Percentiles rank a stretch among this genome's conserved stretches.
Conservation (phyloP, 1,139 yeast genomes). For the Citeromyces hawaiiensis region DNA sequence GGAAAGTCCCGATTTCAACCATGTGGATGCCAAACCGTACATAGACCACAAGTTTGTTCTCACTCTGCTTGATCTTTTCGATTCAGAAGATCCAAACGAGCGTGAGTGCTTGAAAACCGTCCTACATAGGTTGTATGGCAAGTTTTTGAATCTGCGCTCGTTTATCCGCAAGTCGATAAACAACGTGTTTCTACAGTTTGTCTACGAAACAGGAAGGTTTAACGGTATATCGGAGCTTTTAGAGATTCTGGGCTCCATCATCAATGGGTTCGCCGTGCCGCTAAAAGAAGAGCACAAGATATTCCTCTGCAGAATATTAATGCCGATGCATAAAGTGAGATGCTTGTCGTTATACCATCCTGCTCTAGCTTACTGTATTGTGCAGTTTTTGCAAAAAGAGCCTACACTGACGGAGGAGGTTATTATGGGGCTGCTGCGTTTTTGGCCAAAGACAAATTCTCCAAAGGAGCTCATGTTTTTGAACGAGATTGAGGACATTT, state of each 20-base stretch:
- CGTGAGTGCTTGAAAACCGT: conserved; percentile 93
- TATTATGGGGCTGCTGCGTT: conserved; percentile 79
- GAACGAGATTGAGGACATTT: conserved; percentile 91
- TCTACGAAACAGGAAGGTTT: conserved; percentile 90
- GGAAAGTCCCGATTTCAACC: conserved; percentile 91
- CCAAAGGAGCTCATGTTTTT: conserved; percentile 94
- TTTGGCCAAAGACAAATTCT: conserved; percentile 94
- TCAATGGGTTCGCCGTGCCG: conserved; percentile 96
- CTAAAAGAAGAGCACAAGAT: conserved; percentile 93
- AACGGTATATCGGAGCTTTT: conserved; percentile 92
- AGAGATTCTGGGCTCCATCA: conserved; percentile 90
- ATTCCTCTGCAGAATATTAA: conserved; percentile 73
- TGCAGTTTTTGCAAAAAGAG: conserved; percentile 92
- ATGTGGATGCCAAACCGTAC: conserved; percentile 82
- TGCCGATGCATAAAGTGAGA: conserved; percentile 89
- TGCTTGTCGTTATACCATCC: conserved; percentile 86
- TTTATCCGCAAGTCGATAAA: conserved; percentile 85
- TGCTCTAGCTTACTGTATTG: conserved; percentile 92
- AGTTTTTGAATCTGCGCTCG: conserved; percentile 79
- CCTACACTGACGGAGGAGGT: conserved; percentile 89
- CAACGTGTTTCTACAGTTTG: conserved; percentile 85
- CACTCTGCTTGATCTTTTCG: conserved; percentile 74
- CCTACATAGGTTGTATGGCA: conserved; percentile 90
- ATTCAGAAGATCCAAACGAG: conserved; percentile 93
- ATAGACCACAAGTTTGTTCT: conserved; percentile 86